A percentile compares a stretch with the other conserved stretches of the same genome.
phyloP scores from a whole-genome alignment of 2,329 filamentous ascomycete genomes.

The Stachybotrys chlorohalonatus region DNA sequence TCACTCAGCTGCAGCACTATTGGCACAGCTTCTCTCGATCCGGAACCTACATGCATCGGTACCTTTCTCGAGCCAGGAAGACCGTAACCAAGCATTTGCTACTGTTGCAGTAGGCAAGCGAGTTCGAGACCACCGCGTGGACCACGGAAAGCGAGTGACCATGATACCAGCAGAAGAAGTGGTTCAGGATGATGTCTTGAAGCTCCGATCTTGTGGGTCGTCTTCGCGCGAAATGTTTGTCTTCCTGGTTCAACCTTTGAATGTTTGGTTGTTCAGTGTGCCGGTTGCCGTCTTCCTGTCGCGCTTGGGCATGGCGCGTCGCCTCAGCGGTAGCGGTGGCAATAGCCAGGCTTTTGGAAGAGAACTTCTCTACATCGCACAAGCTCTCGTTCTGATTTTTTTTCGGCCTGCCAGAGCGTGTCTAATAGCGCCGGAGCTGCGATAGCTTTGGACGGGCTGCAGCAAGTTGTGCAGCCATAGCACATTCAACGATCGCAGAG shows the following conservation, averaged over 20 bases:
- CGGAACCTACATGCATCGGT: conserved; percentile 13
- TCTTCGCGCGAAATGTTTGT: conserved; percentile 29
- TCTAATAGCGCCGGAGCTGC: too few species aligned
- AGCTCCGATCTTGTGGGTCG: conserved; percentile 26
- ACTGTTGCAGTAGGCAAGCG: background rate
- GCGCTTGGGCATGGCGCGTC: background rate
- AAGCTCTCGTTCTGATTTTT: too few species aligned
- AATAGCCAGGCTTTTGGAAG: background rate
- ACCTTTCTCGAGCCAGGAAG: conserved; percentile 3
- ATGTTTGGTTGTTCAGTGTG: conserved; percentile 30
- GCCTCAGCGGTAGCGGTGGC: background rate
- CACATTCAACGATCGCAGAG: too few species aligned
- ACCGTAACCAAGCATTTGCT: conserved; percentile 6
- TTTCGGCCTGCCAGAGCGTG: too few species aligned
- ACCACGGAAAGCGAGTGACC: background rate
- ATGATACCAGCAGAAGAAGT: conserved; percentile 1
- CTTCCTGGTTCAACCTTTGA: conserved; percentile 26
- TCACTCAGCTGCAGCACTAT: conserved; percentile 16
- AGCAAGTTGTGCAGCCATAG: too few species aligned
- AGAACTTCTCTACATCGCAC: too few species aligned
- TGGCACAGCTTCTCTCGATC: conserved; percentile 21
- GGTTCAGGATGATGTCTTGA: conserved; percentile 22
- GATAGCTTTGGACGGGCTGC: too few species aligned
- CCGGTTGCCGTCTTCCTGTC: conserved; percentile 19
- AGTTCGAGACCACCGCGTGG: background rate